Conservation (phyloP, 2,329 filamentous ascomycete species). For the Rhytidhysteron rufulum region DNA sequence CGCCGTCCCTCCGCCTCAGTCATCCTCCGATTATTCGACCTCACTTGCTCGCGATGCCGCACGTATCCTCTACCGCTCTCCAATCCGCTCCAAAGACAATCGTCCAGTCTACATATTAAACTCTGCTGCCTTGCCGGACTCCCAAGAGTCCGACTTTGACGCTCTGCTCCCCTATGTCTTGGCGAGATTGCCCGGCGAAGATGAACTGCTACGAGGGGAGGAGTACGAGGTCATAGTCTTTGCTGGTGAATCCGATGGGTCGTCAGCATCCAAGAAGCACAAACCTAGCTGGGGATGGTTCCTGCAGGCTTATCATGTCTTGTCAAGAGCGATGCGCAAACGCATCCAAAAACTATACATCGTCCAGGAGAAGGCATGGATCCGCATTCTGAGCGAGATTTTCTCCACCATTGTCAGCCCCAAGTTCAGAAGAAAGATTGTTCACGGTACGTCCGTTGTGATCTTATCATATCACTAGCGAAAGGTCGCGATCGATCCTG, state of each 20-base stretch:
- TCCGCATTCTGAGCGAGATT: slow-evolving; percentile 53
- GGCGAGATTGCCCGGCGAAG: slow-evolving; percentile 51
- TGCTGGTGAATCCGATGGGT: slow-evolving; percentile 49
- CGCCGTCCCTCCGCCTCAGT: slow-evolving; percentile 43
- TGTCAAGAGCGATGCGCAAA: slow-evolving; percentile 53
- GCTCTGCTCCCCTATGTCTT: slow-evolving; percentile 53
- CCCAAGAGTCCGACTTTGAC: slow-evolving; percentile 53
- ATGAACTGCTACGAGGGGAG: slow-evolving; percentile 50
- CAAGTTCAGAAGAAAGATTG: slow-evolving; percentile 55
- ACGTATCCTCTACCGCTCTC: slow-evolving; percentile 53
- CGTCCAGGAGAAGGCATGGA: slow-evolving; percentile 56
- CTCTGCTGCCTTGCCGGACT: slow-evolving; percentile 54
- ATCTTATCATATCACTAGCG: background rate
- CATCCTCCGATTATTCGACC: slow-evolving; percentile 45
- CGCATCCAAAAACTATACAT: slow-evolving; percentile 54
- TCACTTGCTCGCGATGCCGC: slow-evolving; percentile 48
- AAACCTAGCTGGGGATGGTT: slow-evolving; percentile 55
- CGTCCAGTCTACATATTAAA: slow-evolving; percentile 54
- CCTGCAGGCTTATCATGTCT: slow-evolving; percentile 54
- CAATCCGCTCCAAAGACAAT: slow-evolving; percentile 46
- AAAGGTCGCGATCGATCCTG: background rate
- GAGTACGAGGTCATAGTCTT: slow-evolving; percentile 58
- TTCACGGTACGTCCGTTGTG: slow-evolving; percentile 42
- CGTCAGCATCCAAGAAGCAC: slow-evolving; percentile 44
- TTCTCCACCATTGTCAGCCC: slow-evolving; percentile 56